Conservation (phyloP, 2,329 filamentous ascomycete species). For the Alternaria infectoria region DNA sequence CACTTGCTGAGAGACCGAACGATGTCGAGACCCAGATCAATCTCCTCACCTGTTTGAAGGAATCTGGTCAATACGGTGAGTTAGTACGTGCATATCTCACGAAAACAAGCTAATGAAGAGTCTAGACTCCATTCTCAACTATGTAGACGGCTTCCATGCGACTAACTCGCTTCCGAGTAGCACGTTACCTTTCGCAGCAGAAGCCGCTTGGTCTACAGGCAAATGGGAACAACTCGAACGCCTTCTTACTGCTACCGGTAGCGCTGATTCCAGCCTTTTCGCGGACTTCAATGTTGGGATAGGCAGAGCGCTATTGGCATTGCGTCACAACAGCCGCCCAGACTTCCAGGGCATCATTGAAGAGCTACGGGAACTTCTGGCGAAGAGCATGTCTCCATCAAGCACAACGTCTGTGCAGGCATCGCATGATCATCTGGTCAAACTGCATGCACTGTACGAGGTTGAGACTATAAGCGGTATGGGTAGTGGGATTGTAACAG, state of each 20-base stretch:
- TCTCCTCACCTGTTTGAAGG: constrained; percentile 84
- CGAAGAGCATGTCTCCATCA: constrained; percentile 75
- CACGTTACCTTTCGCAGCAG: constrained; percentile 82
- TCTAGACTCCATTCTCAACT: constrained; percentile 81
- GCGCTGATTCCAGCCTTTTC: constrained; percentile 43
- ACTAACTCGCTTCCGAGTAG: constrained; percentile 40
- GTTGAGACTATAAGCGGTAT: constrained; percentile 74
- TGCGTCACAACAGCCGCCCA: constrained; percentile 59
- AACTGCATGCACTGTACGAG: constrained; percentile 86
- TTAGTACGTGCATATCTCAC: not conserved
- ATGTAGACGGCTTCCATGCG: constrained; percentile 76
- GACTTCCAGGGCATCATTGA: constrained; percentile 65
- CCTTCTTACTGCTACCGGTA: constrained; percentile 60
- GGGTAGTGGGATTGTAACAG: constrained; percentile 40
- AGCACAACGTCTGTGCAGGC: constrained; percentile 81
- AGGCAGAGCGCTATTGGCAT: constrained; percentile 69
- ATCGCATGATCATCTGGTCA: constrained; percentile 83
- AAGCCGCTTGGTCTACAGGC: constrained; percentile 89
- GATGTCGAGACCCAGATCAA: constrained; percentile 81
- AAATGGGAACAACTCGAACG: constrained; percentile 78
- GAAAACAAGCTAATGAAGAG: constrained; percentile 22
- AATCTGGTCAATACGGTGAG: constrained; percentile 92
- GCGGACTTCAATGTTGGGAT: constrained; percentile 84
- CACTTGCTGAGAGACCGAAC: constrained; percentile 78
- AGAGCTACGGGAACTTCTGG: constrained; percentile 71